Percentiles rank a stretch among this genome's conserved stretches.
phyloP scores from a whole-genome alignment of 768 basidiomycete species.

The Lactarius sp. region DNA sequence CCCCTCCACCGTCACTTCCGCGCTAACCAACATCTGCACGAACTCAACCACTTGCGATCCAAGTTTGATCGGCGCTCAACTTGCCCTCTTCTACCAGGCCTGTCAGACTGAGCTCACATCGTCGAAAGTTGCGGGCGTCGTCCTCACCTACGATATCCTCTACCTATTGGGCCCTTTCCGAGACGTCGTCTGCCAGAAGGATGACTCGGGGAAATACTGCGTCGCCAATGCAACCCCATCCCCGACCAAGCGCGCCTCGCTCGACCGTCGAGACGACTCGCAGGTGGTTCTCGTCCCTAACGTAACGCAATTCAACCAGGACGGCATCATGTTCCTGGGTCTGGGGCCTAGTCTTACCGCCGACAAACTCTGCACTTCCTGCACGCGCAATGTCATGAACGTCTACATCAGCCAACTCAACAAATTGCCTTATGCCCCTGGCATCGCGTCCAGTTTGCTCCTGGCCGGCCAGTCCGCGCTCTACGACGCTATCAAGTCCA shows the following conservation, averaged over 20 bases:
- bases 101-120: conserved; percentile 71
- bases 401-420: conserved; percentile 77
- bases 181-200: conserved; percentile 69
- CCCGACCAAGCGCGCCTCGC: conserved; percentile 15
- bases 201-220: conserved; percentile 68
- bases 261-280: conserved; percentile 28
- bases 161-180: conserved; percentile 66
- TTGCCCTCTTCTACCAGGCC: conserved; percentile 62
- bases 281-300: conserved; percentile 45
- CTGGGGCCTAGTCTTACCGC: conserved; percentile 47
- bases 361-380: conserved; percentile 68
- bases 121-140: conserved; percentile 43
- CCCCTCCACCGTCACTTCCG: conserved; percentile 42
- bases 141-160: conserved; percentile 71
- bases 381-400: conserved; percentile 72
- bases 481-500: conserved; percentile 54
- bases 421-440: conserved; percentile 66
- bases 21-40: conserved; percentile 55
- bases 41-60: conserved; percentile 49
- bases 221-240: conserved; percentile 43
- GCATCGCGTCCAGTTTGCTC: conserved; percentile 59
- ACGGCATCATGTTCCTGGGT: conserved; percentile 81
- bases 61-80: conserved; percentile 51
- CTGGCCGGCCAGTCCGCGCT: conserved; percentile 60
- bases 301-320: conserved; percentile 45